Evolutionary conservation across 805 yeast species (phyloP).

Genomic region (Metschnikowia reukaufii): DNA sequence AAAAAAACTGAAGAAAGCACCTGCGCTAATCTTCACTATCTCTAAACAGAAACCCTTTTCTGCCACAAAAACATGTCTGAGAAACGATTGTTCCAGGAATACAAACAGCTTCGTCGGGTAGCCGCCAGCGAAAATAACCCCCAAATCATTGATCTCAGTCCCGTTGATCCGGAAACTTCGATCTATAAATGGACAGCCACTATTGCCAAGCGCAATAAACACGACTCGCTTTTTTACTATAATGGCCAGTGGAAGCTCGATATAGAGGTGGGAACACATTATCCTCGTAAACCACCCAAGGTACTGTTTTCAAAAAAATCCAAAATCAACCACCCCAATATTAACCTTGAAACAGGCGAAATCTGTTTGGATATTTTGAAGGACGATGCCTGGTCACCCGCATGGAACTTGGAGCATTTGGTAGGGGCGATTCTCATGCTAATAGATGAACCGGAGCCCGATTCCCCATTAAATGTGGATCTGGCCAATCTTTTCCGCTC

Average conservation of each 20-base stretch:
- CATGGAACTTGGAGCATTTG: constrained; percentile 60
- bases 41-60: too few relatives aligned
- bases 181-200: constrained; percentile 17
- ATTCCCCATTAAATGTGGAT: constrained; percentile 70
- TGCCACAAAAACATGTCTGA: constrained; percentile 33
- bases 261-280: constrained; percentile 45
- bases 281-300: constrained; percentile 62
- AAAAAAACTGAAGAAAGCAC: too few relatives aligned
- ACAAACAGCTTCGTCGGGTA: constrained; percentile 30
- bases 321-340: constrained; percentile 44
- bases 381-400: constrained; percentile 65
- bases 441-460: constrained; percentile 65
- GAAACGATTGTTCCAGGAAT: constrained; percentile 41
- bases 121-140: constrained; percentile 31
- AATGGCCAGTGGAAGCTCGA: constrained; percentile 52
- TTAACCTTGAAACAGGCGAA: constrained; percentile 53
- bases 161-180: constrained; percentile 28
- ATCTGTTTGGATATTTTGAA: constrained; percentile 69
- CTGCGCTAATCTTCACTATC: too few relatives aligned
- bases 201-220: constrained; percentile 26
- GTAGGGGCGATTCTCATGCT: constrained; percentile 58
- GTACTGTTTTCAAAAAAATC: constrained; percentile 46
- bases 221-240: constrained; percentile 49
- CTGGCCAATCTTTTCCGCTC: constrained; percentile 58
- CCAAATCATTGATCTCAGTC: constrained; percentile 45